Evolutionary conservation across 2,329 filamentous ascomycete genomes (phyloP).

Genomic region (Ophiostoma australiae): DNA sequence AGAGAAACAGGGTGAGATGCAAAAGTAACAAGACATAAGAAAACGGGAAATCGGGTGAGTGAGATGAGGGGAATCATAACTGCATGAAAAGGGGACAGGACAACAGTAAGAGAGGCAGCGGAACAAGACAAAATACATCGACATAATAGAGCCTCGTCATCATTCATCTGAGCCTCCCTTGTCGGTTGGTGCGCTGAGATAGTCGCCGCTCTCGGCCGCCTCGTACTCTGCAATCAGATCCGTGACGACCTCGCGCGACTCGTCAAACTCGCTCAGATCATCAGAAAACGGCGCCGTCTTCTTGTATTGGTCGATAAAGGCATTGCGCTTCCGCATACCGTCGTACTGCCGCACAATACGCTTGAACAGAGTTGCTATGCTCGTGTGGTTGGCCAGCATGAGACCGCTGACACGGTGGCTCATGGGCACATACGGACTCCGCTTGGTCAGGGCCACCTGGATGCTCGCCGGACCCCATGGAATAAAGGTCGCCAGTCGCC

Average conservation of each 20-base stretch:
- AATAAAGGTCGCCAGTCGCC: conserved; percentile 90
- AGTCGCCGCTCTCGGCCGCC: conserved; percentile 85
- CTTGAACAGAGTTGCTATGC: conserved; percentile 94
- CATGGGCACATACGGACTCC: conserved; percentile 92
- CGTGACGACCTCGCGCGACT: conserved; percentile 83
- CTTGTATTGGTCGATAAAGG: conserved; percentile 94
- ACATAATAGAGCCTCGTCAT: neutral
- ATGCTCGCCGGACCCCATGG: conserved; percentile 98
- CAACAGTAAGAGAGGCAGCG: neutral
- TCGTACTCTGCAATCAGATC: conserved; percentile 94
- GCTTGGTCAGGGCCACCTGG: conserved; percentile 92
- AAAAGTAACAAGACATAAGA: neutral
- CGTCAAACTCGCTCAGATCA: conserved; percentile 89
- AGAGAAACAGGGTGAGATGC: neutral
- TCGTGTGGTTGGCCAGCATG: conserved; percentile 97
- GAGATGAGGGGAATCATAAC: conserved; percentile 22
- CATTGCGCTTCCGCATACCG: conserved; percentile 89
- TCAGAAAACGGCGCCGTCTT: conserved; percentile 91
- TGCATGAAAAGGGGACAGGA: neutral
- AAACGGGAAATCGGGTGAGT: neutral
- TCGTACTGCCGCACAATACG: conserved; percentile 90
- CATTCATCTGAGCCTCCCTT: conserved; percentile 36
- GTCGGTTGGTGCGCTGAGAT: conserved; percentile 65
- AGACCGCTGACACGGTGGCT: conserved; percentile 91
- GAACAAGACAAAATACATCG: neutral